A percentile compares a stretch with the other conserved stretches of the same genome.
phyloP scores from a whole-genome alignment of 768 basidiomycete genomes.

The Megacollybia marginata region DNA sequence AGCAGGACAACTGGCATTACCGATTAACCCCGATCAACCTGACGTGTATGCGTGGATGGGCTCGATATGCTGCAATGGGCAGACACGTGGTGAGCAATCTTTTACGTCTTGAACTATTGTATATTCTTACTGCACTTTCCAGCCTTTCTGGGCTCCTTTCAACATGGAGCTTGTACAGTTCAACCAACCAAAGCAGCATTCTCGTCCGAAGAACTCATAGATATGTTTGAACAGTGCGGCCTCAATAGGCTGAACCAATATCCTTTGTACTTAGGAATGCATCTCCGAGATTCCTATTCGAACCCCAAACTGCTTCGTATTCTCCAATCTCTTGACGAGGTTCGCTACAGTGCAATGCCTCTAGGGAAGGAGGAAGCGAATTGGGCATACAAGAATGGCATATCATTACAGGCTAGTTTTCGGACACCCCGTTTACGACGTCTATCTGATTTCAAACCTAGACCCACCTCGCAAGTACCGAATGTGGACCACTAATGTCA shows the following conservation, averaged over 20 bases:
- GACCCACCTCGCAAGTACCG: slow-evolving; percentile 61
- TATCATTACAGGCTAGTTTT: slow-evolving; percentile 49
- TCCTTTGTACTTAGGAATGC: slow-evolving; percentile 48
- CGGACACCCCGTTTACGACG: no score
- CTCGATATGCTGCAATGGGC: no score
- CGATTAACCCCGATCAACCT: slow-evolving; percentile 39
- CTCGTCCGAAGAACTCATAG: slow-evolving; percentile 59
- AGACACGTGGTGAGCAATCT: slow-evolving; percentile 23
- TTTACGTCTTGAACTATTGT: neutral
- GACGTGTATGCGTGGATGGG: slow-evolving; percentile 69
- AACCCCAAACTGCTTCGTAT: slow-evolving; percentile 54
- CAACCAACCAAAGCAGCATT: slow-evolving; percentile 57
- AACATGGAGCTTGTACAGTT: slow-evolving; percentile 66
- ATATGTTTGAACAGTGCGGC: slow-evolving; percentile 61
- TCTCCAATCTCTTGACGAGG: slow-evolving; percentile 51
- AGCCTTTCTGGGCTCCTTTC: slow-evolving; percentile 69
- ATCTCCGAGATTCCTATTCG: slow-evolving; percentile 37
- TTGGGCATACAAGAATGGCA: slow-evolving; percentile 58
- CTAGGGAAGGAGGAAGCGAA: slow-evolving; percentile 62
- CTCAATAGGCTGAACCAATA: slow-evolving; percentile 77
- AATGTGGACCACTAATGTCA: slow-evolving; percentile 66
- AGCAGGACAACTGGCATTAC: slow-evolving; percentile 42
- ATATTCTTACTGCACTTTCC: neutral
- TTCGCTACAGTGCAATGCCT: slow-evolving; percentile 59
- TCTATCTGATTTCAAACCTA: slow-evolving; percentile 14